A percentile compares a stretch with the other conserved stretches of the same genome.
Evolutionary conservation across 129 eudicot genomes (phyloP).

Genomic region (Smallanthus sonchifolius): DNA sequence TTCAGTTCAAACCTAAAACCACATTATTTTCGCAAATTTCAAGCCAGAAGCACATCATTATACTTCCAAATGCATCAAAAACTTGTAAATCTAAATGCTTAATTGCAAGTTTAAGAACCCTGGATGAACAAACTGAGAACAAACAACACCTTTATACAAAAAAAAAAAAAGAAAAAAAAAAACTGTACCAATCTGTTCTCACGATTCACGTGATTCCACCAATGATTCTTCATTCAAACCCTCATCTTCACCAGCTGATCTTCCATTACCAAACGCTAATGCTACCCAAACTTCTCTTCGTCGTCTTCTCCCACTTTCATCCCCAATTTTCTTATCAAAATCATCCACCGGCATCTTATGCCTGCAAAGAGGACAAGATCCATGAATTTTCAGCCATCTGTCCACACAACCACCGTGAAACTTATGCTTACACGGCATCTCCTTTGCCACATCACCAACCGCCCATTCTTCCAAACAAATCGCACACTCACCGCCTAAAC

Average conservation of each 20-base stretch:
- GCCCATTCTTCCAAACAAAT: slow-evolving; percentile 62
- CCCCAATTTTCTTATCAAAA: slow-evolving; percentile 14
- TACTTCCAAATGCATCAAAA: too few species aligned
- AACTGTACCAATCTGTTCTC: not conserved
- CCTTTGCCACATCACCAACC: slow-evolving; percentile 44
- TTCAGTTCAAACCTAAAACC: too few species aligned
- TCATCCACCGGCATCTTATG: slow-evolving; percentile 49
- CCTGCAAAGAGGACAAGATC: slow-evolving; percentile 73
- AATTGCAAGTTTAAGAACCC: not conserved
- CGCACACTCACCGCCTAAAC: slow-evolving; percentile 46
- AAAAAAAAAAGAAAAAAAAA: too few species aligned
- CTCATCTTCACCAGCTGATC: slow-evolving; percentile 2
- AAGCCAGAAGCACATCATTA: not conserved
- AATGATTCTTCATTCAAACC: not conserved
- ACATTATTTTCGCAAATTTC: too few species aligned
- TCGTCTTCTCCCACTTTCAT: not conserved
- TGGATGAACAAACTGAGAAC: not conserved
- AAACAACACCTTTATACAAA: not conserved
- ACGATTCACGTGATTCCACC: not conserved
- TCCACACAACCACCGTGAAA: slow-evolving; percentile 68
- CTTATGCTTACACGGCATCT: slow-evolving; percentile 69
- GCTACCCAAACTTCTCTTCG: slow-evolving; percentile 52
- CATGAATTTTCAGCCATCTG: slow-evolving; percentile 60
- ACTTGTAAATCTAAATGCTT: not conserved
- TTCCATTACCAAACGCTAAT: slow-evolving; percentile 25